Evolutionary conservation across 371 early-diverging fungal species (phyloP), one percentile per base, ranked within the genome.

Genomic region (Neoconidiobolus thromboides): DNA sequence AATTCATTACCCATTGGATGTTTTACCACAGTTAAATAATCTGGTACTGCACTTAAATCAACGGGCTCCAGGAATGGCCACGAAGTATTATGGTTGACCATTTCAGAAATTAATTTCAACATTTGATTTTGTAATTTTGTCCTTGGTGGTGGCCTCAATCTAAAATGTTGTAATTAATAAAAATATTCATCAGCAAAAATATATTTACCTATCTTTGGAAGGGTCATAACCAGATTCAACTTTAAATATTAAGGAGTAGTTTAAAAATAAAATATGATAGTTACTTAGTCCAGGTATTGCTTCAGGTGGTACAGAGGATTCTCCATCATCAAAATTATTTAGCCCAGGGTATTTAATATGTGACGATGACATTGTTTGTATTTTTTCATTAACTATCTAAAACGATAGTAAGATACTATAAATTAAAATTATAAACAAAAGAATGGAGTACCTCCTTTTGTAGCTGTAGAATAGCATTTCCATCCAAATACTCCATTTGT

Each of bases 61-160:
- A 91, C 92, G 36, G 91, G 89, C 42, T 83, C 79, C 12, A 83
- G 63, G 63, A 91, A 91, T 55, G 88, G 78, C 0, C 86, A 85
- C 67, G 88, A 86, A 0, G 71, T 70, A 65, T 84, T 57, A 37
- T 57, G 57, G 80, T 37, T 67, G 61, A 55, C 73, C 73, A 47
- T 40, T 57, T 46, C 47, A 12, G n/a, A 9, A 6, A 57, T 14
- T 14, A 57, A 37, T 44, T 43, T 57, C 2, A 57, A 44, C 43
- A 57, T 43, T 57, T 57, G 57, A 36, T 14, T 57, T 36, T 57
- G 57, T 14, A 44, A 41, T 44, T 43, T 57, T 2, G 57, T 9
- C 14, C 57, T 9, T n/a, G 43, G 57, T 3, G 57, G 57, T 37
- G 41, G 57, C 2, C 43, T 9, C 10, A n/a, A 26, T 26, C 26